Evolutionary conservation across 2,329 filamentous ascomycete genomes (phyloP), one percentile per base, ranked within the genome.

Genomic region (Beauveria caledonica): DNA sequence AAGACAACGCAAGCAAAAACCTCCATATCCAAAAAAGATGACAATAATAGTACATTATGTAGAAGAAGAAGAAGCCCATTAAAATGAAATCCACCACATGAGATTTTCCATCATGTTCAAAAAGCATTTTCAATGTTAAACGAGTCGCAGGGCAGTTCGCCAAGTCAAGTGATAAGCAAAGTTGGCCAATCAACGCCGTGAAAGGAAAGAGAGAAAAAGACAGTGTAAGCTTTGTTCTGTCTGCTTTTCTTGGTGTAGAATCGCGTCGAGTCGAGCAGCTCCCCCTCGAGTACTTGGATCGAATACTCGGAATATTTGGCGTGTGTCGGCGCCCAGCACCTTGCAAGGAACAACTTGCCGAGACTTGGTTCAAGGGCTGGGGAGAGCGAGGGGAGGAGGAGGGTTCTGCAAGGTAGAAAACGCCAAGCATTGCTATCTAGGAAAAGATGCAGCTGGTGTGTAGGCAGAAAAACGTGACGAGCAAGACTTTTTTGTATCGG

Each of bases 21-120:
- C 45, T 58, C 55, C 5, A 5, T 13, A 25, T 49, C 33, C 29
- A 39, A 42, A 36, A 36, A 36, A 33, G 1, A 33, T 6, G 36
- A 33, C 33, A 44, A 39, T 48, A 57, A 57, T 48, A 50, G 23
- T 58, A 58, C 55, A 58, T 21, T n/a, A 23, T 21, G 27, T 57
- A 48, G 19, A 57, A 57, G 5, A 13, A 52, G n/a, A 48, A 48
- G 6, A n/a, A n/a, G 11, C 29, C 54, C n/a, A 46, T 36, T 39
- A 36, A 11, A 45, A 36, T n/a, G 39, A 27, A 17, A 48, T n/a
- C 23, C 27, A 7, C 17, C 54, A 25, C 19, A 36, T 36, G 33
- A 6, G 5, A 33, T 15, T 36, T 36, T 15, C 33, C 51, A 21
- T 56, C 8, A 49, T 36, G 5, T 49, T 57, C 29, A 9, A 10